A percentile compares a stretch with the other conserved stretches of the same genome.
Evolutionary conservation across 2,329 filamentous ascomycete genomes (phyloP).

Genomic region (Aspergillus neotritici): DNA sequence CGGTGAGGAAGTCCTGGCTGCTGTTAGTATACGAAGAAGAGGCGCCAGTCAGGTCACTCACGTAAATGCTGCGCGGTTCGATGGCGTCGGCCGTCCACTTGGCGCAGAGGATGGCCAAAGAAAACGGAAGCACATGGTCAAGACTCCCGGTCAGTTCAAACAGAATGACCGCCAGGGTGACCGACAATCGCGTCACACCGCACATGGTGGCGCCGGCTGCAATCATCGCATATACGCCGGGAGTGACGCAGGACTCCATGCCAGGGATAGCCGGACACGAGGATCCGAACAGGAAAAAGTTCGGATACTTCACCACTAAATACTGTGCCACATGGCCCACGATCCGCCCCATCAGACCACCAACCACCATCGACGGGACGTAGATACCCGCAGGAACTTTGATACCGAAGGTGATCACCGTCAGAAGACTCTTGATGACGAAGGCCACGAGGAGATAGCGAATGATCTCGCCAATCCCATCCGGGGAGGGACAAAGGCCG

Average conservation of each 20-base stretch:
- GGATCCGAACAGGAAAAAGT: slow-evolving; percentile 63
- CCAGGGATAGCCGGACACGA: slow-evolving; percentile 62
- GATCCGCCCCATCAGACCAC: slow-evolving; percentile 81
- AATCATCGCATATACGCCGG: slow-evolving; percentile 93
- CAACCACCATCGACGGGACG: slow-evolving; percentile 97
- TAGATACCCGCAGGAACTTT: slow-evolving; percentile 97
- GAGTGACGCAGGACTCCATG: slow-evolving; percentile 81
- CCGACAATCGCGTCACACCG: slow-evolving; percentile 85
- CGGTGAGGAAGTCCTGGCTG: slow-evolving; percentile 73
- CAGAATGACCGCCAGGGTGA: slow-evolving; percentile 88
- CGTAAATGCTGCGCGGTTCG: slow-evolving; percentile 89
- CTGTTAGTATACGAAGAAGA: slow-evolving; percentile 13
- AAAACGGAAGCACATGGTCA: slow-evolving; percentile 93
- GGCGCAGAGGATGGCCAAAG: slow-evolving; percentile 82
- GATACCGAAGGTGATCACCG: slow-evolving; percentile 87
- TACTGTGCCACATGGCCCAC: slow-evolving; percentile 83
- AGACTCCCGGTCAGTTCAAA: slow-evolving; percentile 94
- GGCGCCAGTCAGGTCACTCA: slow-evolving; percentile 38
- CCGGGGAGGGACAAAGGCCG: slow-evolving; percentile 70
- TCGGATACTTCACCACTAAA: slow-evolving; percentile 66
- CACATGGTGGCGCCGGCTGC: slow-evolving; percentile 97
- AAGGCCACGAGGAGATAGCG: slow-evolving; percentile 69
- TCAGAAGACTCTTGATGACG: slow-evolving; percentile 82
- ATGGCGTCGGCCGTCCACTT: slow-evolving; percentile 98
- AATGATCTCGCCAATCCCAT: slow-evolving; percentile 75